phyloP scores from a whole-genome alignment of 495 filamentous ascomycete species.

The Trichoderma virens region DNA sequence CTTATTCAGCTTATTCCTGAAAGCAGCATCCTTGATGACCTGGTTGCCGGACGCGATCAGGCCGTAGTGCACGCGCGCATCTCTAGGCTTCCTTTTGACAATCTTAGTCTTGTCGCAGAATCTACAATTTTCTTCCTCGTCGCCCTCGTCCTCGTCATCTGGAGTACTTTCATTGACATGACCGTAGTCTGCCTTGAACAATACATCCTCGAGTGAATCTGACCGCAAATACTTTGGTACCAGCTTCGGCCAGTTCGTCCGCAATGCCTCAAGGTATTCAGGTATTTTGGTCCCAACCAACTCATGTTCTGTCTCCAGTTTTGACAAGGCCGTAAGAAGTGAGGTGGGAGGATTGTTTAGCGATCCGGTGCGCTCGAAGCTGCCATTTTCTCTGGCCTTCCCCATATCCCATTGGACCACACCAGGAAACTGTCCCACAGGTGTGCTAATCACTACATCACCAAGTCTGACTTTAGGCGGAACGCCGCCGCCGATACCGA shows the following conservation, averaged over 20 bases:
- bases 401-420: conserved; percentile 37
- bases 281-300: not conserved
- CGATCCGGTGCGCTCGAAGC: not conserved
- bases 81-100: not conserved
- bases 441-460: conserved; percentile 33
- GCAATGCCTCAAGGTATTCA: not conserved
- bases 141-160: not conserved
- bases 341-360: not conserved
- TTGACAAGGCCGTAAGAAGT: not conserved
- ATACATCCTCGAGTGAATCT: not conserved
- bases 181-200: not conserved
- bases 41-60: conserved; percentile 31
- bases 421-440: conserved; percentile 15
- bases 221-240: not conserved
- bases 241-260: not conserved
- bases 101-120: not conserved
- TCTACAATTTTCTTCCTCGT: not conserved
- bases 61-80: not conserved
- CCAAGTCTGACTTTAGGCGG: conserved; percentile 30
- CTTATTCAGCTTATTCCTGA: conserved; percentile 22
- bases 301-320: not conserved
- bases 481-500: conserved; percentile 37
- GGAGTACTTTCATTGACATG: not conserved
- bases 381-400: conserved; percentile 16
- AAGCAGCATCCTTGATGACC: conserved; percentile 26